Evolutionary conservation across 108 stramenopile species (phyloP).

Genomic region (Conticribra weissflogii): DNA sequence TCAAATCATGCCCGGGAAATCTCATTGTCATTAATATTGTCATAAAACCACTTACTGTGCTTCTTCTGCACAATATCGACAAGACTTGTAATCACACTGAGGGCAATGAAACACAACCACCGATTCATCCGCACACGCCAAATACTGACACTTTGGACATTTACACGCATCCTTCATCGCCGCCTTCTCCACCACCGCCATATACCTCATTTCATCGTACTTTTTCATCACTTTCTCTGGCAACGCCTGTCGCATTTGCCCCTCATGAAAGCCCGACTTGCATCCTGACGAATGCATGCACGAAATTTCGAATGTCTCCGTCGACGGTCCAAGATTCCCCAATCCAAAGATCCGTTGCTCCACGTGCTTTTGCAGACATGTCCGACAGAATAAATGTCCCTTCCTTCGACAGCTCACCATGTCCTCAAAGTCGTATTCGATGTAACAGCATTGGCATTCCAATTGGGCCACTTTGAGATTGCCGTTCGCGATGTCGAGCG

Average conservation of each 20-base stretch:
- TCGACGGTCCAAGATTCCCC: constrained; percentile 60
- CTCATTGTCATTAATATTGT: not conserved
- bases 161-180: constrained; percentile 49
- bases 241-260: constrained; percentile 64
- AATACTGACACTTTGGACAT: constrained; percentile 83
- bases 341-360: constrained; percentile 78
- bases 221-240: constrained; percentile 69
- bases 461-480: constrained; percentile 37
- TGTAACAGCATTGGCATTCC: constrained; percentile 83
- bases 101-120: constrained; percentile 29
- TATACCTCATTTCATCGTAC: constrained; percentile 76
- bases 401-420: constrained; percentile 72
- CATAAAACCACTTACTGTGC: constrained; percentile 48
- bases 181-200: constrained; percentile 56
- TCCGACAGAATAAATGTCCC: constrained; percentile 85
- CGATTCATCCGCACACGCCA: constrained; percentile 56
- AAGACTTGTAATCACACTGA: constrained; percentile 75
- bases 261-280: constrained; percentile 63
- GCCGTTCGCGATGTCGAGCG: no score
- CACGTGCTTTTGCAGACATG: constrained; percentile 67
- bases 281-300: constrained; percentile 81
- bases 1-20: not conserved
- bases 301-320: constrained; percentile 54
- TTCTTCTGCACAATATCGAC: constrained; percentile 79
- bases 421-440: constrained; percentile 68